Evolutionary conservation across 192 early-diverging fungal genomes (phyloP), one percentile per base, ranked within the genome.

Genomic region (Coemansia sp.): DNA sequence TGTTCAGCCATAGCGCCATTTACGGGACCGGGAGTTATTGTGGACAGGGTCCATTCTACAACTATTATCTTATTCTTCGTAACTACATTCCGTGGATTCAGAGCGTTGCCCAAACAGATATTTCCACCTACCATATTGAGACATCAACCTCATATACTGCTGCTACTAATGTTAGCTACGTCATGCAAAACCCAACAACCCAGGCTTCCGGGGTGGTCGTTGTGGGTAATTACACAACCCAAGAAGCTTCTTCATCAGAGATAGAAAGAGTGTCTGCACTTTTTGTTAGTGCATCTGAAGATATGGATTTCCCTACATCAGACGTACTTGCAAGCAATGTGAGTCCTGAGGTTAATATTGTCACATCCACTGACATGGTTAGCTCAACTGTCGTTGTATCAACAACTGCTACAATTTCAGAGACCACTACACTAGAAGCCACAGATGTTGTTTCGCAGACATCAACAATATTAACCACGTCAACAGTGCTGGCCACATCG

Each of bases 31-130:
- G 15, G 17, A 64, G 60, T 1, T 70, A 66, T n/a, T 75, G 74
- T 33, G 61, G 68, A 14, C 29, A 34, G 0, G 41, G 54, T 1
- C 60, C 61, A 3, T 49, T 75, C 13, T 43, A 63, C 45, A 62
- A 46, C 64, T 75, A 75, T 54, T 75, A 75, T 45, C 65, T 52
- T 5, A 40, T 70, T 49, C 36, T 75, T 17, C 64, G 68, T 57
- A 69, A 75, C 55, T 75, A 75, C 23, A 45, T 75, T 2, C 34
- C 64, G 5, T 75, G 74, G 74, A 59, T 61, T 10, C 42, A 71
- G 36, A 20, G 17, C 11, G n/a, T 33, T 2, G 15, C 46, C 2
- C 62, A 62, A 10, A 19, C 46, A 6, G 29, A 22, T 9, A 60
- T 70, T 3, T 33, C 35, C 14, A 43, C 43, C 0, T 65, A 60